Conservation (phyloP, 495 filamentous ascomycete species). For the Xylaria cubensis region DNA sequence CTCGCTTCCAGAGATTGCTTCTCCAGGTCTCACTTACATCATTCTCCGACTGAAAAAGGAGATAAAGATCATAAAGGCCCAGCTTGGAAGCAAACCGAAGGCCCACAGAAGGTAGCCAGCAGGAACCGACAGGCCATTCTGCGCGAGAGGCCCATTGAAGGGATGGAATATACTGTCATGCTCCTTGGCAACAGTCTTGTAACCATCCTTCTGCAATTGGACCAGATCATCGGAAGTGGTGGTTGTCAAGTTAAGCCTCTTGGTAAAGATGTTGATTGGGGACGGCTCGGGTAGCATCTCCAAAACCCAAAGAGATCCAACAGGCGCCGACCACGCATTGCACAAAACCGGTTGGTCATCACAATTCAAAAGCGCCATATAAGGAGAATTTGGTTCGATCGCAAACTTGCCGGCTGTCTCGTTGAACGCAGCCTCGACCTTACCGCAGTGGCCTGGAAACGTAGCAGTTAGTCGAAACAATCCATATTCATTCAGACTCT, state of each 20-base stretch:
- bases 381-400: conserved; percentile 67
- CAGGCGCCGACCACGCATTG: conserved; percentile 76
- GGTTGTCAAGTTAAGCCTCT: conserved; percentile 69
- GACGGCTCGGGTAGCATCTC: conserved; percentile 60
- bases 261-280: conserved; percentile 67
- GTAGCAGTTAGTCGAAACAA: neutral
- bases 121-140: conserved; percentile 67
- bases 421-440: conserved; percentile 57
- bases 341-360: conserved; percentile 81
- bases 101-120: conserved; percentile 78
- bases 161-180: conserved; percentile 84
- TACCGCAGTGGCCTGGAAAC: conserved; percentile 51
- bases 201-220: conserved; percentile 69
- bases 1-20: neutral
- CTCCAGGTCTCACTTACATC: conserved; percentile 71
- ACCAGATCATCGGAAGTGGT: conserved; percentile 67
- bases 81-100: conserved; percentile 63
- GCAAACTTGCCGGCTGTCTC: conserved; percentile 74
- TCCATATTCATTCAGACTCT: neutral
- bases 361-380: conserved; percentile 78
- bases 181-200: conserved; percentile 56
- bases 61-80: conserved; percentile 78
- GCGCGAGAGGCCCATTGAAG: conserved; percentile 72
- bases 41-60: conserved; percentile 80
- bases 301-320: conserved; percentile 76